phyloP scores from a whole-genome alignment of 768 basidiomycete species.

The Pleurotus djamor region DNA sequence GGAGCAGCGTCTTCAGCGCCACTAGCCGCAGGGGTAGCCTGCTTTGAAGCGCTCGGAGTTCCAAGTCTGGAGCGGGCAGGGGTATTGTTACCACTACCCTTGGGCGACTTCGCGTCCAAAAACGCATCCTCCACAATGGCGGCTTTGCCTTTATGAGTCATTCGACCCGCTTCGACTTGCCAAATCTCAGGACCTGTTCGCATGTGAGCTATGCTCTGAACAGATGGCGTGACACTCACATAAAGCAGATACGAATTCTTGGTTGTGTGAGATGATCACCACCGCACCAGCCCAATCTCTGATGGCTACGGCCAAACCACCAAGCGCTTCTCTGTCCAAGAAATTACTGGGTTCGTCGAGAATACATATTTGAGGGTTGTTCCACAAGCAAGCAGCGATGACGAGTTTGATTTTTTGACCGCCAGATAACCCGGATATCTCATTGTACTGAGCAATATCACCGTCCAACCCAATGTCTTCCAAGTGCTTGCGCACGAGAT shows the following conservation, averaged over 20 bases:
- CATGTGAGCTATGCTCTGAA: conserved; percentile 10
- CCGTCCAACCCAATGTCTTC: conserved; percentile 97
- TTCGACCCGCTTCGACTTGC: conserved; percentile 83
- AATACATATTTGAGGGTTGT: conserved; percentile 87
- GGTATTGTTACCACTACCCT: conserved; percentile 70
- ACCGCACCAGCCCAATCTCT: conserved; percentile 94
- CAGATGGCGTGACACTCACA: conserved; percentile 45
- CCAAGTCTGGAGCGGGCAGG: conserved; percentile 68
- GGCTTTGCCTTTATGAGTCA: conserved; percentile 87
- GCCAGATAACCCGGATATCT: conserved; percentile 91
- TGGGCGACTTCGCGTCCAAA: conserved; percentile 64
- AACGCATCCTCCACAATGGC: conserved; percentile 85
- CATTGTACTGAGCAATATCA: conserved; percentile 97
- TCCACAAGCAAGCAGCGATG: conserved; percentile 94
- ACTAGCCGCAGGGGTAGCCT: conserved; percentile 75
- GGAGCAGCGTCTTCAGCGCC: conserved; percentile 59
- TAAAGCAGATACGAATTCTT: conserved; percentile 80
- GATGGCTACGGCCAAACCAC: conserved; percentile 93
- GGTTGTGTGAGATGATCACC: conserved; percentile 95
- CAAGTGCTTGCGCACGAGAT: conserved; percentile 85
- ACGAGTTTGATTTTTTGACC: conserved; percentile 98
- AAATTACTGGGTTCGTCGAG: conserved; percentile 96
- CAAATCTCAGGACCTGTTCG: conserved; percentile 84
- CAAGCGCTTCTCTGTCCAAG: conserved; percentile 93
- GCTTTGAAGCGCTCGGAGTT: conserved; percentile 67